Evolutionary conservation across 345 rosid genomes (phyloP).

Genomic region (Rubroshorea leprosula): DNA sequence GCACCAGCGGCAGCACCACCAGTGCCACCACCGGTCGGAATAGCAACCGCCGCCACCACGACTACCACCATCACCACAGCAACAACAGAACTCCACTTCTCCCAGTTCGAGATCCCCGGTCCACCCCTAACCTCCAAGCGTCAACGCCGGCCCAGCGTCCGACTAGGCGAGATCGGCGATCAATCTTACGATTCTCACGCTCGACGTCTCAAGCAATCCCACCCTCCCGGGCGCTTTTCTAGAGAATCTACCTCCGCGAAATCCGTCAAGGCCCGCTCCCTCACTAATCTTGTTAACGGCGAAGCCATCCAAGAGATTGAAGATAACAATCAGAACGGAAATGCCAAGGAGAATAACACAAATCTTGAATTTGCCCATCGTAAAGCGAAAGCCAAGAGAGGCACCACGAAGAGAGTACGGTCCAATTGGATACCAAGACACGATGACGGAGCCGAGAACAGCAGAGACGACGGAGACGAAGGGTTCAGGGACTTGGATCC

Average conservation of each 20-base stretch:
- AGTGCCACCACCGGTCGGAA: slow-evolving; percentile 25
- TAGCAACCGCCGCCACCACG: slow-evolving; percentile 7
- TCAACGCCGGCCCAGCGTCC: slow-evolving; percentile 70
- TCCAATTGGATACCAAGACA: slow-evolving; percentile 42
- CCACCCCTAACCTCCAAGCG: slow-evolving; percentile 40
- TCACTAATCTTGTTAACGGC: slow-evolving; percentile 57
- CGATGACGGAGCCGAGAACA: slow-evolving; percentile 23
- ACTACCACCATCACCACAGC: no score
- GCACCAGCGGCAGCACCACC: slow-evolving; percentile 1
- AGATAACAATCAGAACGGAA: slow-evolving; percentile 21
- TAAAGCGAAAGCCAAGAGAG: slow-evolving; percentile 32
- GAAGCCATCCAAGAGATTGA: slow-evolving; percentile 25
- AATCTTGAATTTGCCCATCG: slow-evolving; percentile 22
- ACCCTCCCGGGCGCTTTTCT: slow-evolving; percentile 31
- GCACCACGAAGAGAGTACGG: slow-evolving; percentile 35
- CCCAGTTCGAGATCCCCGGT: slow-evolving; percentile 24
- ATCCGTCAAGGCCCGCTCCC: slow-evolving; percentile 50
- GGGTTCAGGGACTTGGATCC: slow-evolving; percentile 36
- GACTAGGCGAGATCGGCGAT: slow-evolving; percentile 69
- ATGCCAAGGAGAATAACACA: no score
- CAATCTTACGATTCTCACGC: slow-evolving; percentile 38
- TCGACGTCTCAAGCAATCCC: slow-evolving; percentile 37
- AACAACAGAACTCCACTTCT: slow-evolving; percentile 7
- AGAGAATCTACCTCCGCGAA: slow-evolving; percentile 33
- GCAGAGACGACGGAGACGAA: slow-evolving; percentile 34